These are phyloP conservation scores for Ceratocystis papillata DNA, from an alignment of 2,329 filamentous ascomycete species.

Conservation along the genomic window DNA sequence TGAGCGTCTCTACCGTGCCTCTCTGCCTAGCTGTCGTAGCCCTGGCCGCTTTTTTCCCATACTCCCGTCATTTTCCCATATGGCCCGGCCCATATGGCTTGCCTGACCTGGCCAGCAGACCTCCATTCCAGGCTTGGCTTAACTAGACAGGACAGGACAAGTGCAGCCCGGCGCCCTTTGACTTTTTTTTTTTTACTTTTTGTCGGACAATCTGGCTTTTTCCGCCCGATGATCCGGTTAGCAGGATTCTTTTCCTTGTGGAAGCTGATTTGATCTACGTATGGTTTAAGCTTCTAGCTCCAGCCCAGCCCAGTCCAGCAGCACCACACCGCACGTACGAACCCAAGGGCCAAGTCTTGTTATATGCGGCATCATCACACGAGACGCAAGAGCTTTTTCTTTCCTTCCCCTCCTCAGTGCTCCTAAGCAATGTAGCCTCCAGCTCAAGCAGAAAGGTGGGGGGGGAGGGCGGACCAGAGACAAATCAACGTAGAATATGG, in stretches of 20 bases:
- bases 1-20: background rate
- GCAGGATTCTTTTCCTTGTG: conserved; percentile 9
- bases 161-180: too few relatives aligned
- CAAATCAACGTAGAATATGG: background rate
- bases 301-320: background rate
- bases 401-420: background rate
- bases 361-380: conserved; percentile 4
- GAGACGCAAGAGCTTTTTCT: background rate
- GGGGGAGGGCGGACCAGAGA: background rate
- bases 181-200: background rate
- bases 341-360: background rate
- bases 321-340: background rate
- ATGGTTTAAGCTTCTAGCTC: conserved; percentile 5
- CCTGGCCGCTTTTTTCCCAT: background rate
- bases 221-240: background rate
- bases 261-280: conserved; percentile 5
- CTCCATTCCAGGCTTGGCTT: too few relatives aligned
- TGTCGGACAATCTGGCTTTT: conserved; percentile 11
- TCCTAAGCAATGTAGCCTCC: background rate
- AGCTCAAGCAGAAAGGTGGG: background rate
- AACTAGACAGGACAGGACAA: too few relatives aligned
- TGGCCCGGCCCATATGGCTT: background rate
- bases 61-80: too few relatives aligned
- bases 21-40: background rate
- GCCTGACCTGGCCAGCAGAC: background rate